Evolutionary conservation across 371 early-diverging fungal genomes (phyloP), one percentile per base, ranked within the genome.

Genomic region (Blastocladiella emersonii): DNA sequence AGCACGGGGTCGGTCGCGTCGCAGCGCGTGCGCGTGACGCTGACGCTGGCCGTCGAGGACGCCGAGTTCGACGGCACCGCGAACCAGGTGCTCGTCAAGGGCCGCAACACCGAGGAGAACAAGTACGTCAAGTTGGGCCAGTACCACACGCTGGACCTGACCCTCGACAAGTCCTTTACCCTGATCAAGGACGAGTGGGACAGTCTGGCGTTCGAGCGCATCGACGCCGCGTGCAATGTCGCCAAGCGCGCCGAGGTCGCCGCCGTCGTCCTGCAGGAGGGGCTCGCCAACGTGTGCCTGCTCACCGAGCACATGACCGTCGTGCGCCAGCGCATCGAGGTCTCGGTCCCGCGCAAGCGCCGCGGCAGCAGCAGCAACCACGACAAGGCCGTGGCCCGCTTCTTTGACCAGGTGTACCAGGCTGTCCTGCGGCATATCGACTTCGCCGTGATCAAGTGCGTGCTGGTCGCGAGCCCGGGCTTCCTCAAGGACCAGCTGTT

Each of bases 251-350:
- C 97, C 5, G 97, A 98, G 64, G 85, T 95, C 2, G 95, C 89
- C 0, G 98, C 96, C 5, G 82, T 98, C 25, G 90, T 95, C 2
- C 83, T 93, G 68, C 89, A 98, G 70, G 98, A 98, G 68, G 98
- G 77, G 0, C 72, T 98, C 34, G 95, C 98, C 12, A 91, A 93
- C 61, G 64, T 98, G 19, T 98, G 98, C 65, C 81, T 96, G 30
- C 63, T 98, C 59, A 95, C 97, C 3, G 81, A 90, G 62, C 86
- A 86, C 64, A 92, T 95, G 95, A 98, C 97, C 2, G 81, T 96
- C 63, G 92, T 95, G 12, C 80, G 90, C 43, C 95, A 94, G 68
- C 82, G 93, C 17, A 90, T 98, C 39, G 95, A 95, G 70, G 77
- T 79, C 27, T 84, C 88, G 25, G 86, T 98, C 23, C 97, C 97